Conservation (phyloP, 495 filamentous ascomycete species). For the Talaromyces liani region DNA sequence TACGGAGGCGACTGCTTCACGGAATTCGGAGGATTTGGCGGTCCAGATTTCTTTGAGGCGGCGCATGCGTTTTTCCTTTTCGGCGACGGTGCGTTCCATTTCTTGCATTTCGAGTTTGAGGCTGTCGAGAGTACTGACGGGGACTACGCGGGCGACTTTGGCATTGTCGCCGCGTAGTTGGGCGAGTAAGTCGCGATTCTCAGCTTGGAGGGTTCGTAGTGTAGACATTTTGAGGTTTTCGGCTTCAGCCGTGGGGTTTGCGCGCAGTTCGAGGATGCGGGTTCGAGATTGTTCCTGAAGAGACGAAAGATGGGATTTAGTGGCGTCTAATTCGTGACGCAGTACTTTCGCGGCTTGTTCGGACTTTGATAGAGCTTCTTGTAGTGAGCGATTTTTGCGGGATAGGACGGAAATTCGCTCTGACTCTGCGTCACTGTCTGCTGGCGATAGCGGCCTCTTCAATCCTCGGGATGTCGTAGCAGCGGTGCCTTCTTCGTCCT, state of each 20-base stretch:
- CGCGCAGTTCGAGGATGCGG: constrained; percentile 77
- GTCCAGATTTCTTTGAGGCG: constrained; percentile 87
- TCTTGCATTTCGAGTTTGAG: constrained; percentile 64
- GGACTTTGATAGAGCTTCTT: constrained; percentile 62
- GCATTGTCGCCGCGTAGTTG: constrained; percentile 53
- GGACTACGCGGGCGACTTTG: constrained; percentile 49
- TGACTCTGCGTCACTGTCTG: constrained; percentile 54
- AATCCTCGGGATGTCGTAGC: constrained; percentile 24
- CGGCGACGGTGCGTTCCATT: constrained; percentile 63
- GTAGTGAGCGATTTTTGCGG: constrained; percentile 78
- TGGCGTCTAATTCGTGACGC: constrained; percentile 66
- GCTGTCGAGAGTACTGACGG: constrained; percentile 67
- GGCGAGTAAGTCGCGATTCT: constrained; percentile 75
- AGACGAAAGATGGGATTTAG: constrained; percentile 59
- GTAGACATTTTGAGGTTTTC: constrained; percentile 77
- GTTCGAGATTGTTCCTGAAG: constrained; percentile 69
- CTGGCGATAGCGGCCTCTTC: constrained; percentile 50
- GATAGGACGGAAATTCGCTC: constrained; percentile 76
- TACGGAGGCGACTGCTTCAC: constrained; percentile 80
- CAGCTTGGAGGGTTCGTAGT: constrained; percentile 64
- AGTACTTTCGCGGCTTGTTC: constrained; percentile 60
- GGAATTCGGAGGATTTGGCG: constrained; percentile 83
- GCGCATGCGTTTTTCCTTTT: constrained; percentile 74
- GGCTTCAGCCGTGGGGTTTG: constrained; percentile 79
- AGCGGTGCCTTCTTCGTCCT: constrained; percentile 16